Base-by-base conservation (phyloP, 179 eudicot genomes). In the Beta macrorhiza region DNA sequence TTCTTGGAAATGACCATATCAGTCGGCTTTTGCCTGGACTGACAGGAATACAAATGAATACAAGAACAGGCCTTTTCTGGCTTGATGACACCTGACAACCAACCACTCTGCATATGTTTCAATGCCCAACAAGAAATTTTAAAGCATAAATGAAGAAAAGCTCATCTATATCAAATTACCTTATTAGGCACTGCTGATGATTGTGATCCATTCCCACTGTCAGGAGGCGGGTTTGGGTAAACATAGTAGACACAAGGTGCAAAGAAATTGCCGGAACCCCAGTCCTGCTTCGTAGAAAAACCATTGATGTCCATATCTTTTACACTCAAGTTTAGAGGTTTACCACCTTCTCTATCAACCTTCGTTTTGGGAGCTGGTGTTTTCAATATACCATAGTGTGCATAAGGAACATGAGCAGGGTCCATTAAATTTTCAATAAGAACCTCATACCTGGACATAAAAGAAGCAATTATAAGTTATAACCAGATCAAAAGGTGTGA, bases 381-480 rank as follows among this genome's bases (percentile, higher is more conserved):
- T 67, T 79, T 83, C 89, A 95, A 80, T 65, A 92, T 83, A 71
- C 93, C 92, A 51, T 95, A 83, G 89, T 95, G 99, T 65, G 99
- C 98, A 81, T 95, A 95, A 58, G 87, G 92, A 86, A 95, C 91
- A 85, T 95, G 99, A 86, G 97, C 91, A 57, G 99, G 99, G 80
- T 95, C 98, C 93, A 90, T 93, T 37, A 93, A 95, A 85, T 95
- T 95, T 85, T 95, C 98, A 51, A 83, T 85, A 81, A 95, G 85
- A 81, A 90, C 72, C 81, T 95, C 98, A 67, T 95, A 93, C 87
- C 97, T 95, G 73, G 25, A 64, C 45, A 25, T 5, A 73, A 51
- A 5, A 72, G 37, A 20, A 11, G 14, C 29, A 67, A 10, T 32
- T 45, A 37, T 37, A 37, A 3, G 12, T 67, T 1, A 10, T 0